These are phyloP conservation scores for Lactarius quietus DNA, from an alignment of 768 basidiomycete genomes.

Conservation along the genomic window DNA sequence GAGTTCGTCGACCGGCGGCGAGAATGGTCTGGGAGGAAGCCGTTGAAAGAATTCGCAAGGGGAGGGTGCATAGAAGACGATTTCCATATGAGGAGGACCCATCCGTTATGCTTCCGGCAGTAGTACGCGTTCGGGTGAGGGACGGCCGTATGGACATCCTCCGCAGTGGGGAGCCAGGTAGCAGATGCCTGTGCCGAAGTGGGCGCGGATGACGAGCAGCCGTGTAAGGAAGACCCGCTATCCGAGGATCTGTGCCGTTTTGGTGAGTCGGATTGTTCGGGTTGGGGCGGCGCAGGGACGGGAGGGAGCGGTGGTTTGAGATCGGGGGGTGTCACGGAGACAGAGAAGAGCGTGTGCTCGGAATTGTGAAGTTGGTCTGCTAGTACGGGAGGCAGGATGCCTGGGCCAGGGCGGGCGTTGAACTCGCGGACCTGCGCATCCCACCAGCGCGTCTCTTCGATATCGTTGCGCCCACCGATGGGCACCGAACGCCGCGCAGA, in stretches of 20 bases:
- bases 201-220: constrained; percentile 26
- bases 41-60: constrained; percentile 51
- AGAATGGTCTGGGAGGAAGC: constrained; percentile 51
- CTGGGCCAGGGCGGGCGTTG: constrained; percentile 59
- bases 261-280: constrained; percentile 9
- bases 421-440: constrained; percentile 45
- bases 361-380: constrained; percentile 67
- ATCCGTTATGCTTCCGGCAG: constrained; percentile 77
- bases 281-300: constrained; percentile 29
- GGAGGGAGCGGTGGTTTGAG: constrained; percentile 28
- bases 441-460: constrained; percentile 73
- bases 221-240: constrained; percentile 16
- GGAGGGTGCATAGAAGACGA: constrained; percentile 59
- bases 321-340: constrained; percentile 43
- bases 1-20: constrained; percentile 46
- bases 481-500: constrained; percentile 33
- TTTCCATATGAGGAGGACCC: constrained; percentile 73
- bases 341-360: constrained; percentile 66
- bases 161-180: constrained; percentile 45
- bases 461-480: constrained; percentile 57
- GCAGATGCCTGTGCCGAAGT: constrained; percentile 21
- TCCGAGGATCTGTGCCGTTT: constrained; percentile 11
- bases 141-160: constrained; percentile 63
- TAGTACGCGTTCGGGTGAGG: constrained; percentile 84
- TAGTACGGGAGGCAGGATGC: constrained; percentile 64